Conservation (phyloP, 2,329 filamentous ascomycete species). For the Aspergillus tubingensis region DNA sequence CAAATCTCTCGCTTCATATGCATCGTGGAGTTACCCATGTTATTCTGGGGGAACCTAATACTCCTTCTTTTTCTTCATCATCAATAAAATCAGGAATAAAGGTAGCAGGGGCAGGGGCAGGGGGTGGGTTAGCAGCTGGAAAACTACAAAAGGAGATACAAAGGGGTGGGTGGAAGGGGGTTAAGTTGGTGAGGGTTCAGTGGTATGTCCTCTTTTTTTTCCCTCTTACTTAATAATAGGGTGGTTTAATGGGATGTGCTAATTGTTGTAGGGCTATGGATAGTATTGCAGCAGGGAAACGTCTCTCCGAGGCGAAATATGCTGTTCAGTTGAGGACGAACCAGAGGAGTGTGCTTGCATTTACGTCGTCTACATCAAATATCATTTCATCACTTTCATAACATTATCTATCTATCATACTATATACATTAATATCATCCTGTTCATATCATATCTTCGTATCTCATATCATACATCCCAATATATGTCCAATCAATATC, state of each 20-base stretch:
- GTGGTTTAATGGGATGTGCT: background rate
- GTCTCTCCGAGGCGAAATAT: conserved; percentile 74
- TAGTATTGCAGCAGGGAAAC: conserved; percentile 72
- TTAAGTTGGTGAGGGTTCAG: conserved; percentile 79
- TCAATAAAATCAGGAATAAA: background rate
- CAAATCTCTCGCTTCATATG: conserved; percentile 67
- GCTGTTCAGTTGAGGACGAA: conserved; percentile 63
- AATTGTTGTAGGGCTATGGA: conserved; percentile 68
- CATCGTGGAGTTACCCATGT: conserved; percentile 82
- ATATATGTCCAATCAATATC: background rate
- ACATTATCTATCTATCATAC: conserved; percentile 7
- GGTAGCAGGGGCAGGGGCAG: conserved; percentile 66
- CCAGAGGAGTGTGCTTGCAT: conserved; percentile 61
- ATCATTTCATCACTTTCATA: background rate
- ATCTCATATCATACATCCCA: conserved; percentile 12
- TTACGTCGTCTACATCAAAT: background rate
- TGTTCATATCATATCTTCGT: conserved; percentile 14
- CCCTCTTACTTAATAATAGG: conserved; percentile 3
- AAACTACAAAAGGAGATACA: conserved; percentile 83
- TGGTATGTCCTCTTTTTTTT: conserved; percentile 58
- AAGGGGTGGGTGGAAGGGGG: conserved; percentile 64
- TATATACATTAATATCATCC: conserved; percentile 16
- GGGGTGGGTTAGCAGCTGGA: conserved; percentile 72
- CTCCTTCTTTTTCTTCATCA: too few relatives aligned
- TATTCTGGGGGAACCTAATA: conserved; percentile 67